Base-by-base conservation (phyloP, 495 filamentous ascomycete genomes). In the Stereocaulon alpinum region DNA sequence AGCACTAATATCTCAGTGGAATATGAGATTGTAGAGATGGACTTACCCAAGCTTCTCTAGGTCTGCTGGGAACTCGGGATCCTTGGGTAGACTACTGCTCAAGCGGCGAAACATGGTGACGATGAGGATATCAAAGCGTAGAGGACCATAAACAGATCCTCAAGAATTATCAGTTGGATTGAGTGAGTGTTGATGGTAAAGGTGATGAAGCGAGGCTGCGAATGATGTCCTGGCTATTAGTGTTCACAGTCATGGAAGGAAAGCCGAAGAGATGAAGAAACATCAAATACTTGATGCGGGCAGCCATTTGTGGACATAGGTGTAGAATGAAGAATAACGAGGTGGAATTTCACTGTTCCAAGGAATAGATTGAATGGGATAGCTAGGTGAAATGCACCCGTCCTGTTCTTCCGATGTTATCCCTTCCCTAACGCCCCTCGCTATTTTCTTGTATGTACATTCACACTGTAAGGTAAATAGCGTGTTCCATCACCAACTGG, bases 401-500 rank as follows among this genome's bases (percentile, higher is more conserved):
- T 32, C 30, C 14, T 30, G 12, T 30, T 18, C 27, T 30, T 50
- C 47, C 6, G 40, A 20, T 41, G 34, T 40, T 17, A 27, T 24
- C 11, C 34, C 22, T 30, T 6, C 22, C 24, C n/a, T 34, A 52
- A 51, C 40, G 57, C 57, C 24, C 24, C 57, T 27, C 34, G 40
- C 40, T 22, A 40, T 44, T 5, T 40, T n/a, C 50, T 24, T 34
- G 11, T 52, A 50, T 60, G 24, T 63, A 62, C 54, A 62, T 37
- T 37, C 34, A 37, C 34, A 9, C n/a, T 53, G 6, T 30, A 27
- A 14, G 20, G 3, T 10, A 27, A 2, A 14, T 18, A 1, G 32
- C 5, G 20, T 42, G n/a, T 14, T 37, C 32, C 29, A 57, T 66
- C 73, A 97, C 93, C 93, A 98, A 70, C 86, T 90, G 10, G 94